Base-by-base conservation (phyloP, 805 yeast genomes). In the Groenewaldozyma salmanticensis region DNA sequence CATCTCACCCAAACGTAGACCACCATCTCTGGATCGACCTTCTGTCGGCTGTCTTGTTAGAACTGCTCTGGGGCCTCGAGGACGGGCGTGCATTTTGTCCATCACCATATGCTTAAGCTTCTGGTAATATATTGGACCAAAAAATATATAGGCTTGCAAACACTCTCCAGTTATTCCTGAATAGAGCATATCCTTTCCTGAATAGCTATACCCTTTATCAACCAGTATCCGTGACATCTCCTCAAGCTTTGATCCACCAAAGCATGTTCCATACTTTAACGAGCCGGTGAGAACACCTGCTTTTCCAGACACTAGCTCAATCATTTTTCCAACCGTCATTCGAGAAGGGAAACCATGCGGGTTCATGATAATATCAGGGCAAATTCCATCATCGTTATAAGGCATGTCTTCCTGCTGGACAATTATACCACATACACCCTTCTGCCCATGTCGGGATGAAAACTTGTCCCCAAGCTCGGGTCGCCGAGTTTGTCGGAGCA, bases 281-380 rank as follows among this genome's bases (percentile, higher is more conserved):
- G 83, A 58, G 3, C 98, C 98, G 53, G 85, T 82, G 52, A 92
- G 65, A 31, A 92, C 96, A 60, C 98, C 98, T 0, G 97, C 98
- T 59, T 92, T 92, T 52, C 98, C 98, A 24, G 95, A 82, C 19
- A 92, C 82, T 47, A 90, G 71, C 62, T 92, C 98, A 51, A 92
- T 77, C 97, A 92, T 90, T 64, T 92, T 92, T 45, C 98, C 98
- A 16, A 92, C 97, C 31, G 98, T 92, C 98, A 92, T 92, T 74
- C 98, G 94, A 27, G 97, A 90, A 53, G 98, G 98, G 90, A 90
- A 92, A 51, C 97, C 98, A 62, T 90, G 98, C 3, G 98, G 98
- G 62, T 92, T 92, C 58, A 92, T 92, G 58, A 92, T 92, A 52
- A 92, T 82, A 66, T 92, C 98, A 2, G 98, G 98, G 62, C 84